Base-by-base conservation (phyloP, 495 filamentous ascomycete species). In the Lophiostoma macrostomum region DNA sequence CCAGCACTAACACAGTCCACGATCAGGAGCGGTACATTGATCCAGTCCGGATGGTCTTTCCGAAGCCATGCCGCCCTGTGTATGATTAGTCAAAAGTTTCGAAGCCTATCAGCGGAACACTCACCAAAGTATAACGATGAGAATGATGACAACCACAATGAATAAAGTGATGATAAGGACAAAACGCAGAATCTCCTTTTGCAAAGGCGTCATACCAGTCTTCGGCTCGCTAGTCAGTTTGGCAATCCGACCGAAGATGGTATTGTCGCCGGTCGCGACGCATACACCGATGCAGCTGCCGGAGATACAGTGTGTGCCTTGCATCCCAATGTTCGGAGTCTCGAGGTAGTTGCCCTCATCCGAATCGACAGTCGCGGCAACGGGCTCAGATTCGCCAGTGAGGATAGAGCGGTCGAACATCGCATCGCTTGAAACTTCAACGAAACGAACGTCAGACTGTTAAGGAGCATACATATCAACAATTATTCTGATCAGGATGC, bases 261-360 rank as follows among this genome's bases (percentile, higher is more conserved):
- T 82, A 2, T 67, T 61, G 37, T 77, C 71, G 3, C 82, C 83
- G 3, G 77, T 82, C 0, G 77, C 69, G 2, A 88, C 80, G 5
- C 86, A 79, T 5, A 88, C 61, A 6, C 83, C 86, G 13, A 73
- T 69, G n/a, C 75, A 81, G 48, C 72, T 82, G 1, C 85, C 86
- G 19, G 78, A 81, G 4, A 82, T 78, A 48, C 83, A 85, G 44
- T 81, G 76, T 1, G 82, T 87, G 25, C 86, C 85, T 70, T 84
- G 82, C 19, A 90, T 65, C n/a, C 82, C 85, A 37, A 89, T 83
- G 54, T 81, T 84, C 19, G 75, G 76, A 16, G 84, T 86, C 64
- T 88, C 86, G 24, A 90, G 78, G 58, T 86, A 88, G 64, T 89
- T 89, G 19, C 73, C 67, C 41, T 88, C 83, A 0, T 80, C 85